A percentile compares a stretch with the other conserved stretches of the same genome.
These are phyloP conservation scores for Russula griseocarnosa DNA, from an alignment of 768 basidiomycete species.

Conservation along the genomic window DNA sequence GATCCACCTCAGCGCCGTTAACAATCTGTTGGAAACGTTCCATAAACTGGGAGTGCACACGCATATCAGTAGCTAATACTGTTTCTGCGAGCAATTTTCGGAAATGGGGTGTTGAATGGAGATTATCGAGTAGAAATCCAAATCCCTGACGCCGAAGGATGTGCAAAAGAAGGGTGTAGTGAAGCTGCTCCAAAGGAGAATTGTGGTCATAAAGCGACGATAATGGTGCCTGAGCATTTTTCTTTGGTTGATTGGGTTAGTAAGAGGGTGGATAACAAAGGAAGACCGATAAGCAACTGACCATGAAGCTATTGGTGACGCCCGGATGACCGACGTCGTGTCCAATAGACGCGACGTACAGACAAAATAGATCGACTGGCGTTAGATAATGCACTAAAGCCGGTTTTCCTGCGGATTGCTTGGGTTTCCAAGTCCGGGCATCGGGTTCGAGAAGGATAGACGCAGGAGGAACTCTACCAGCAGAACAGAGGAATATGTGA, in stretches of 20 bases:
- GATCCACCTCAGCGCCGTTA: slow-evolving; percentile 38
- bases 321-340: slow-evolving; percentile 98
- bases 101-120: slow-evolving; percentile 46
- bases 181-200: slow-evolving; percentile 90
- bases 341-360: slow-evolving; percentile 90
- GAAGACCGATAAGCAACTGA: slow-evolving; percentile 38
- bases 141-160: slow-evolving; percentile 80
- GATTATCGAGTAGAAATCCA: slow-evolving; percentile 59
- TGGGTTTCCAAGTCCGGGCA: slow-evolving; percentile 37
- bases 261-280: neutral
- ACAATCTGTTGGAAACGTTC: slow-evolving; percentile 52
- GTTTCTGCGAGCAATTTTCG: slow-evolving; percentile 74
- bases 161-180: slow-evolving; percentile 74
- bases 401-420: slow-evolving; percentile 33
- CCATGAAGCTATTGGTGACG: slow-evolving; percentile 91
- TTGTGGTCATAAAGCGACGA: slow-evolving; percentile 85
- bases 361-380: slow-evolving; percentile 73
- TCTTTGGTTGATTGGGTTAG: slow-evolving; percentile 43
- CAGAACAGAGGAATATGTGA: slow-evolving; percentile 76
- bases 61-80: slow-evolving; percentile 94
- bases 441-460: slow-evolving; percentile 54
- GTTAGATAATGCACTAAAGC: slow-evolving; percentile 39
- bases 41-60: slow-evolving; percentile 85
- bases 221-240: slow-evolving; percentile 89
- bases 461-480: slow-evolving; percentile 77